Percentiles rank a stretch among this genome's conserved stretches.
phyloP scores from a whole-genome alignment of 2,329 filamentous ascomycete genomes.

The Aspergillus fijiensis region DNA sequence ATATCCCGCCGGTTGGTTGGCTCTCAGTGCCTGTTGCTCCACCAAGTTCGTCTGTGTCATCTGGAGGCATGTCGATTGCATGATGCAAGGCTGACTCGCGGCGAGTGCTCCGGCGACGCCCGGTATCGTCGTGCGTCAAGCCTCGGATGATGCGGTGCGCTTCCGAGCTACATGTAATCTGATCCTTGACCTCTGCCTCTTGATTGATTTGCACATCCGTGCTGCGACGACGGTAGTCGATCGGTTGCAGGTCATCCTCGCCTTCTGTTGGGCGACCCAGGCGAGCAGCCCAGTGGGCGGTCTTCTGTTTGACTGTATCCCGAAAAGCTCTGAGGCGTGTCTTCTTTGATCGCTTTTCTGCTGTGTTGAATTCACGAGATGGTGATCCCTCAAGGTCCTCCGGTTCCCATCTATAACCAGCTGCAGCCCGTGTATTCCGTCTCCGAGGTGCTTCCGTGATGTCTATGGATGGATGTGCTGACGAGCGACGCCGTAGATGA shows the following conservation, averaged over 20 bases:
- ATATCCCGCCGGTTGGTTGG: background rate
- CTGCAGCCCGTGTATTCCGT: background rate
- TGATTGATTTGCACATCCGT: background rate
- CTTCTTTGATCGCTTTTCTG: background rate
- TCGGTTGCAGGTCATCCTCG: slow-evolving; percentile 6
- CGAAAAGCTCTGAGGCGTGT: slow-evolving; percentile 1
- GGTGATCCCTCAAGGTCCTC: background rate
- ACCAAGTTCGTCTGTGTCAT: background rate
- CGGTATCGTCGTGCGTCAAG: background rate
- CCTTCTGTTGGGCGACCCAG: slow-evolving; percentile 1
- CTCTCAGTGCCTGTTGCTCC: background rate
- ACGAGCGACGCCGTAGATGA: slow-evolving; percentile 1
- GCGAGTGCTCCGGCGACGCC: slow-evolving; percentile 1
- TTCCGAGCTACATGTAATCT: background rate
- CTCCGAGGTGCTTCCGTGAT: background rate
- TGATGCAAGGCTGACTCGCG: background rate
- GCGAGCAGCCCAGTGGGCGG: background rate
- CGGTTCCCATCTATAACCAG: background rate
- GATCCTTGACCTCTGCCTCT: background rate
- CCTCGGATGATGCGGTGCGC: slow-evolving; percentile 3
- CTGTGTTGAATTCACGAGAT: background rate
- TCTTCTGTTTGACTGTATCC: background rate
- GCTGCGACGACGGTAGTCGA: slow-evolving; percentile 1
- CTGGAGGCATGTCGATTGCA: background rate
- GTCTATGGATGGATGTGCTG: background rate